Evolutionary conservation across 2,329 filamentous ascomycete genomes (phyloP).

Genomic region (Cladosporium oxysporum): DNA sequence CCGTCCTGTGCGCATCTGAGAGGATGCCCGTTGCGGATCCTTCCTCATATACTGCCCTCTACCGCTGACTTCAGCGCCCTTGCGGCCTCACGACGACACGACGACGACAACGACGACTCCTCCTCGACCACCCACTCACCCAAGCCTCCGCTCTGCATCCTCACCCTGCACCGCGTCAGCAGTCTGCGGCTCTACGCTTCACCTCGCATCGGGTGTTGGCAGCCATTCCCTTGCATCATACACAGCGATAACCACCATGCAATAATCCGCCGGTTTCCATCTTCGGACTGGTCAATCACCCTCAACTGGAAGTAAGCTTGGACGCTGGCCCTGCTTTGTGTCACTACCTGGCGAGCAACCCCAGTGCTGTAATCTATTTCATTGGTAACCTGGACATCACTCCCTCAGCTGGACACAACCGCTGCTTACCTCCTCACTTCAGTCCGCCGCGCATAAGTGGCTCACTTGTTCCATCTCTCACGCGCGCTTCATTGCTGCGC

Average conservation of each 20-base stretch:
- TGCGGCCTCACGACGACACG: background rate
- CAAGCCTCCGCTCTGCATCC: background rate
- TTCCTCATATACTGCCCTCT: constrained; percentile 16
- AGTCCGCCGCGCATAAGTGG: constrained; percentile 15
- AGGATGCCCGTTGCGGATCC: constrained; percentile 13
- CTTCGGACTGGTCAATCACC: constrained; percentile 18
- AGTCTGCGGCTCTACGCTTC: constrained; percentile 16
- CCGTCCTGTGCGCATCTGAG: constrained; percentile 14
- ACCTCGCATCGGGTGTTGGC: constrained; percentile 16
- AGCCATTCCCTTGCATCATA: constrained; percentile 18
- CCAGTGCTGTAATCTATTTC: constrained; percentile 10
- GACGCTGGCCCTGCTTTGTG: constrained; percentile 19
- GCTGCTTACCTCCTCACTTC: constrained; percentile 9
- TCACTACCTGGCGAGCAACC: constrained; percentile 2
- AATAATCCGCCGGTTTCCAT: constrained; percentile 18
- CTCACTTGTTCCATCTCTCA: constrained; percentile 8
- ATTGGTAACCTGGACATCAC: constrained; percentile 13
- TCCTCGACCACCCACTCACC: background rate
- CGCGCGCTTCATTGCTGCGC: constrained; percentile 9
- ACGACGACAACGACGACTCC: background rate
- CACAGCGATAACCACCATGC: constrained; percentile 19
- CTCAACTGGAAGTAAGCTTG: constrained; percentile 19
- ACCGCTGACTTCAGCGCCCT: background rate
- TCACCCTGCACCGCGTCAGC: constrained; percentile 1
- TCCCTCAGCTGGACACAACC: constrained; percentile 6